Percentiles rank a stretch among this genome's conserved stretches.
phyloP scores from a whole-genome alignment of 768 basidiomycete genomes.

The Sarcodon sp. region DNA sequence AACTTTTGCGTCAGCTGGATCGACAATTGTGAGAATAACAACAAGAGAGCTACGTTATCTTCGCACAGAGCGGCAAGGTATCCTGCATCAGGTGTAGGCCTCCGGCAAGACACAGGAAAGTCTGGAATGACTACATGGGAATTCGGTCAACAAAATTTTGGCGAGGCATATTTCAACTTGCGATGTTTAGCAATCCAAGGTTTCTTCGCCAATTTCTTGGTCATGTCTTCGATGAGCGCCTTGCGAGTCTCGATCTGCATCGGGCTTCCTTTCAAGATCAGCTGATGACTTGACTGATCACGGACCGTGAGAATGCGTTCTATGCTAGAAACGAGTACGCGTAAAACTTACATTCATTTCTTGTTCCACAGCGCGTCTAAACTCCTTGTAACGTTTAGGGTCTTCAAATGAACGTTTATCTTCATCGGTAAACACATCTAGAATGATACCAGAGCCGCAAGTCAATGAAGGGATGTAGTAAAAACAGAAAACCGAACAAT shows the following conservation, averaged over 20 bases:
- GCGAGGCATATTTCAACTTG: constrained; percentile 12
- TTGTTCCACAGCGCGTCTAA: constrained; percentile 8
- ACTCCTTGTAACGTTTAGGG: constrained; percentile 5
- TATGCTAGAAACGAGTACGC: neutral
- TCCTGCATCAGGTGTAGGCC: constrained; percentile 57
- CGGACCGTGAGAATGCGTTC: neutral
- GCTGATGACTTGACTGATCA: constrained; percentile 23
- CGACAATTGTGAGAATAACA: too few species aligned
- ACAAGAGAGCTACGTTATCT: constrained; percentile 28
- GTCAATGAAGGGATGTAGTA: neutral
- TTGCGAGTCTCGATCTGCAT: constrained; percentile 22
- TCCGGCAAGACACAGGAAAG: constrained; percentile 44
- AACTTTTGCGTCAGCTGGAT: too few species aligned
- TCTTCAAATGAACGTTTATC: constrained; percentile 11
- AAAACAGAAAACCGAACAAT: neutral
- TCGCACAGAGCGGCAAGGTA: constrained; percentile 54
- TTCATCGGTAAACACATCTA: constrained; percentile 11
- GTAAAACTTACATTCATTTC: constrained; percentile 10
- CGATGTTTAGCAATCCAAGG: constrained; percentile 48
- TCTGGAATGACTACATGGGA: constrained; percentile 25
- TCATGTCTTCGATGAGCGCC: constrained; percentile 32
- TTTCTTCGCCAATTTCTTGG: constrained; percentile 35
- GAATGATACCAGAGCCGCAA: neutral
- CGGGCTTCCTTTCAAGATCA: constrained; percentile 26
- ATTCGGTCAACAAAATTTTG: neutral